A percentile compares a stretch with the other conserved stretches of the same genome.
These are phyloP conservation scores for Nitzschia sp. DNA, from an alignment of 108 stramenopile genomes.

Conservation along the genomic window DNA sequence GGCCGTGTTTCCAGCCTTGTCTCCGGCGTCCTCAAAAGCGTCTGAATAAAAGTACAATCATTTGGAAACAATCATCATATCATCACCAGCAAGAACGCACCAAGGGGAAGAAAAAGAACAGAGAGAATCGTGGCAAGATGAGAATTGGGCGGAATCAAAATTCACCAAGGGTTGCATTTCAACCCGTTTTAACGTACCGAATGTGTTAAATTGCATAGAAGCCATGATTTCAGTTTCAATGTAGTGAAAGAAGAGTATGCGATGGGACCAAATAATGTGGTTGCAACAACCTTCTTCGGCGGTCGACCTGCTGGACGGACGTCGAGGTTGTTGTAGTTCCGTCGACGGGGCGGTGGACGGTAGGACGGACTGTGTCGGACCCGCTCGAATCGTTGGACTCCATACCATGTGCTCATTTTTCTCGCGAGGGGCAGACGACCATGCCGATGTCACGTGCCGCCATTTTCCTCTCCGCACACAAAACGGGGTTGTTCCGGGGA, in stretches of 20 bases:
- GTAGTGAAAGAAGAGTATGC: not conserved
- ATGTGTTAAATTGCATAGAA: constrained; percentile 24
- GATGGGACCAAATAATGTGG: not conserved
- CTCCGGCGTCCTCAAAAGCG: constrained; percentile 86
- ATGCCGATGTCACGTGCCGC: too few species aligned
- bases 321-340: too few species aligned
- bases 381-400: too few species aligned
- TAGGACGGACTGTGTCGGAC: too few species aligned
- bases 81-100: not conserved
- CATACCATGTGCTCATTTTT: too few species aligned
- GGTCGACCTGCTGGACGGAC: too few species aligned
- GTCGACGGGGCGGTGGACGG: too few species aligned
- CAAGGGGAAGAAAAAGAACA: not conserved
- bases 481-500: too few species aligned
- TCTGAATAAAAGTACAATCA: constrained; percentile 38
- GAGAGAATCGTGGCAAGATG: not conserved
- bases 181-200: constrained; percentile 6
- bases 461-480: too few species aligned
- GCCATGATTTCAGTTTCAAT: constrained; percentile 5
- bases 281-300: too few species aligned
- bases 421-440: too few species aligned
- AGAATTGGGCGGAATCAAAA: not conserved
- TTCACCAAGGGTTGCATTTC: not conserved
- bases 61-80: not conserved
- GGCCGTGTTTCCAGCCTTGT: constrained; percentile 58